Conservation (phyloP, 305 asterid genomes). For the Fraxinus velutina region DNA sequence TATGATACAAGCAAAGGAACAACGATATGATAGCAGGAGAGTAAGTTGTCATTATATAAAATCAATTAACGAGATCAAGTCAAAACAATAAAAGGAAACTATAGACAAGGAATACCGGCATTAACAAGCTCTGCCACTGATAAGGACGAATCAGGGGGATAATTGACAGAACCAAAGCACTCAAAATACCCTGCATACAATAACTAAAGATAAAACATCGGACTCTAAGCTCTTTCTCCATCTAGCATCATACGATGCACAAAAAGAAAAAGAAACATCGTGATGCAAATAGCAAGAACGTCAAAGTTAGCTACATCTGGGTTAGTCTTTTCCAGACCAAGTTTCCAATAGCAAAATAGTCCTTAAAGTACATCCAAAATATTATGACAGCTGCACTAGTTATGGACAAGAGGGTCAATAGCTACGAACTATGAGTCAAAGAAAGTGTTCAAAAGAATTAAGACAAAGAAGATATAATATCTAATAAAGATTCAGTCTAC, state of each 20-base stretch:
- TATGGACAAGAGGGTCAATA: conserved; percentile 10
- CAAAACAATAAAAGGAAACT: conserved; percentile 16
- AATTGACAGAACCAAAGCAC: conserved; percentile 76
- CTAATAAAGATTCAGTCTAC: conserved; percentile 16
- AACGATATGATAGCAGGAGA: conserved; percentile 1
- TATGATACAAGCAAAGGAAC: conserved; percentile 19
- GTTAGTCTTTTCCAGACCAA: conserved; percentile 1
- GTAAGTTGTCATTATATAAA: conserved; percentile 7
- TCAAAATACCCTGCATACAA: conserved; percentile 72
- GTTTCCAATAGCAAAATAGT: background rate
- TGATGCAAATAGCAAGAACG: background rate
- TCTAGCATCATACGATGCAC: conserved; percentile 6
- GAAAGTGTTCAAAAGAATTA: conserved; percentile 1
- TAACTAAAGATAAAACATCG: conserved; percentile 17
- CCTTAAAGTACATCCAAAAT: background rate
- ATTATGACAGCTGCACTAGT: background rate
- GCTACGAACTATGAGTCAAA: background rate
- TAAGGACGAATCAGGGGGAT: conserved; percentile 96
- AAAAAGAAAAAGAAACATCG: conserved; percentile 3
- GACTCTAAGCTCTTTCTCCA: conserved; percentile 6
- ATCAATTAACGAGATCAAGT: conserved; percentile 7
- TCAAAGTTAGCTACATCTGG: background rate
- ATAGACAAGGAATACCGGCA: conserved; percentile 61
- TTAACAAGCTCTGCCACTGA: conserved; percentile 96
- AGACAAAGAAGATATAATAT: background rate